phyloP scores from a whole-genome alignment of 2,329 filamentous ascomycete species.

The Cercospora zeina region DNA sequence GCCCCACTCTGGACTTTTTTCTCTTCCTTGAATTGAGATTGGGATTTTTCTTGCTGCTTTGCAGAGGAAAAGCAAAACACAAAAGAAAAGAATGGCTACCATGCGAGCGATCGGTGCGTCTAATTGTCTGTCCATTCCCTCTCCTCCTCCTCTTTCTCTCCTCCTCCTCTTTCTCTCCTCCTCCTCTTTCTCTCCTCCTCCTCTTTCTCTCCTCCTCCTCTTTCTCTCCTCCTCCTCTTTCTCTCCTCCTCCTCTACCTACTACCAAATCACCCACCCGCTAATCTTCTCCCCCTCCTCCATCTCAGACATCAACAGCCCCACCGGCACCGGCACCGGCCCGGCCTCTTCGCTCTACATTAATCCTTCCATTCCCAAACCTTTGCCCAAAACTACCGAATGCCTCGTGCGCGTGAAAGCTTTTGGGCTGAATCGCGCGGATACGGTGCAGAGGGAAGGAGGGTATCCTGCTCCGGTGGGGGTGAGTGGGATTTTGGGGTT shows the following conservation, averaged over 20 bases:
- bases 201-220: neutral
- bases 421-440: slow-evolving; percentile 74
- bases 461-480: slow-evolving; percentile 66
- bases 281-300: too few species aligned
- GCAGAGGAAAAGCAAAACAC: neutral
- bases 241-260: neutral
- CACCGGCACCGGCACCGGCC: slow-evolving; percentile 54
- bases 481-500: slow-evolving; percentile 69
- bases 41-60: neutral
- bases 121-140: too few species aligned
- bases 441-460: slow-evolving; percentile 69
- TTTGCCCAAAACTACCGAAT: slow-evolving; percentile 59
- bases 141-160: neutral
- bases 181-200: too few species aligned
- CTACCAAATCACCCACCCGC: too few species aligned
- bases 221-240: neutral
- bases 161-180: neutral
- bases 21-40: too few species aligned
- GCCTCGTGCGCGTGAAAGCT: slow-evolving; percentile 70
- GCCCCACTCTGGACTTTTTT: too few species aligned
- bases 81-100: neutral
- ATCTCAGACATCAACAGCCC: slow-evolving; percentile 54
- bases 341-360: slow-evolving; percentile 56
- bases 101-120: slow-evolving; percentile 16
- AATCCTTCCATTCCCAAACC: slow-evolving; percentile 53